Base-by-base conservation (phyloP, 495 filamentous ascomycete genomes). In the Podospora pseudopauciseta region DNA sequence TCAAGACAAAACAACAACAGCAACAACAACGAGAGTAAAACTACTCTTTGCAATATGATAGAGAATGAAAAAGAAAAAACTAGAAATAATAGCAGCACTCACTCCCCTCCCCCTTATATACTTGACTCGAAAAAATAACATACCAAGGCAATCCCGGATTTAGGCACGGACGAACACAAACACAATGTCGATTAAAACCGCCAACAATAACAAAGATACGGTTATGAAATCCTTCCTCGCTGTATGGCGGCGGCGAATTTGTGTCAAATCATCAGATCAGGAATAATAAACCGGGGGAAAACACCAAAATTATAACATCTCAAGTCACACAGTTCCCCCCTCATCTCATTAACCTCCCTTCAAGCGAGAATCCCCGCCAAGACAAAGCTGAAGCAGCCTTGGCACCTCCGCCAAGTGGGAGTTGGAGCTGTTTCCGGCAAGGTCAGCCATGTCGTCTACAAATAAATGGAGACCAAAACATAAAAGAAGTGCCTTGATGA, bases 351-450 rank as follows among this genome's bases (percentile, higher is more conserved):
- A 49, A 23, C 23, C 23, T 23, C 23, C 39, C 7, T 49, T 13
- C 9, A 49, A 49, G 39, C 39, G 9, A 49, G 39, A 49, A 11
- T 49, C 55, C 55, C 23, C 55, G 55, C 55, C 55, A 7, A 19
- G n/a, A 58, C 23, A 26, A 58, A 58, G 55, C 23, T 58, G 55
- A 58, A 18, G 23, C 55, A 20, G 34, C 28, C 39, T 60, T 67
- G 60, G 59, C 60, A 58, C n/a, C 55, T 20, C 15, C n/a, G 55
- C 55, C 55, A 58, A 58, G 55, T 26, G 26, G 9, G 3, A 4
- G 30, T 20, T 61, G n/a, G 30, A 32, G 49, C 65, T 70, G 55
- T 32, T 63, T 70, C 53, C 28, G 64, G 54, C 16, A 65, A 54
- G 20, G 63, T n/a, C 23, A 23, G 23, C 23, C 23, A 23, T 23